phyloP scores from a whole-genome alignment of 306 rosid genomes.

The Coriaria nepalensis region DNA sequence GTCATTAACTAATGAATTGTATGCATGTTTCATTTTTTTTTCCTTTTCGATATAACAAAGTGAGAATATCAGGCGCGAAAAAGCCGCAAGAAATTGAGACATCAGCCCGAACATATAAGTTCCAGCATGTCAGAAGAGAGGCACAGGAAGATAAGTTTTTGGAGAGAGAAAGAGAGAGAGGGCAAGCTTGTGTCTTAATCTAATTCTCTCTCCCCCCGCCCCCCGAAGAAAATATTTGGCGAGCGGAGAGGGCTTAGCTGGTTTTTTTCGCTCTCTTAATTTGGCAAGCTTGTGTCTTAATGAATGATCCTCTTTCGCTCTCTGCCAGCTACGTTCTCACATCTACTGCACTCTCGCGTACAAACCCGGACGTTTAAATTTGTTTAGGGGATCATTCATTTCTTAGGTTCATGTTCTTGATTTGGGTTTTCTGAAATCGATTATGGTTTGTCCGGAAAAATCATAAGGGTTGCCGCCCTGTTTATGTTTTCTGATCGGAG shows the following conservation, averaged over 20 bases:
- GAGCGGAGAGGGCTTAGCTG: constrained; percentile 27
- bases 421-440: background rate
- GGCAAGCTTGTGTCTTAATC: constrained; percentile 33
- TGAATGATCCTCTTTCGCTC: constrained; percentile 12
- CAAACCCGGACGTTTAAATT: constrained; percentile 16
- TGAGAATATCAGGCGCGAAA: constrained; percentile 27
- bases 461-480: background rate
- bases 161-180: constrained; percentile 18
- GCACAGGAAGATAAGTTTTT: background rate
- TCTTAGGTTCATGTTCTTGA: constrained; percentile 4
- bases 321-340: constrained; percentile 13
- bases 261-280: constrained; percentile 18
- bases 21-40: no score
- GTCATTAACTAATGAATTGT: no score
- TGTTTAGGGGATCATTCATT: constrained; percentile 13
- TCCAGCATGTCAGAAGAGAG: constrained; percentile 23
- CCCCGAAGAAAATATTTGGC: constrained; percentile 6
- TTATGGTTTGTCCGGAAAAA: constrained; percentile 26
- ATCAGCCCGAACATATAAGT: constrained; percentile 38
- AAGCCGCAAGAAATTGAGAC: constrained; percentile 39
- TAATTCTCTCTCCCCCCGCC: constrained; percentile 24
- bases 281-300: no score
- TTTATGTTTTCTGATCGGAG: constrained; percentile 6
- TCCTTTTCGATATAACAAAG: background rate
- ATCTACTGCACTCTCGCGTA: constrained; percentile 1